phyloP scores from a whole-genome alignment of 2,329 filamentous ascomycete species.

The Aspergillus novofumigatus region DNA sequence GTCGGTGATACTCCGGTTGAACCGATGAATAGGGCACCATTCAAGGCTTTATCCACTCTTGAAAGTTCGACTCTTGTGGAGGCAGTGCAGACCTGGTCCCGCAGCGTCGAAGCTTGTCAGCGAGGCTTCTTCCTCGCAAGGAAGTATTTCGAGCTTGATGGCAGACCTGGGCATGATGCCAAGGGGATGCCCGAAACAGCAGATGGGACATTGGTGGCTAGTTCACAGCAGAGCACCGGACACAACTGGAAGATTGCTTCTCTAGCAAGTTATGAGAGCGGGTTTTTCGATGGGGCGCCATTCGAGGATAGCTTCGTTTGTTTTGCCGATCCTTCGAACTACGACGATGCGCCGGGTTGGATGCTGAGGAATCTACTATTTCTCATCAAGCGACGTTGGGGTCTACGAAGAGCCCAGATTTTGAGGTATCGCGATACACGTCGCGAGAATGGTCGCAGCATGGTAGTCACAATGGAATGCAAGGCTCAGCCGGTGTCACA shows the following conservation, averaged over 20 bases:
- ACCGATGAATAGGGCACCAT: not conserved
- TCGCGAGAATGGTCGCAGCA: slow-evolving; percentile 75
- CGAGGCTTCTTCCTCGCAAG: slow-evolving; percentile 96
- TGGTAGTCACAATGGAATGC: slow-evolving; percentile 64
- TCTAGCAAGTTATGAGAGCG: slow-evolving; percentile 73
- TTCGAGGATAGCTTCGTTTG: slow-evolving; percentile 76
- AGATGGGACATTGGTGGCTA: not conserved
- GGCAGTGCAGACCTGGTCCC: slow-evolving; percentile 80
- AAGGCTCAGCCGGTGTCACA: slow-evolving; percentile 27
- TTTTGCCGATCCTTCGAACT: slow-evolving; percentile 91
- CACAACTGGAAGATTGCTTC: slow-evolving; percentile 67
- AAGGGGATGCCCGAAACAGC: not conserved
- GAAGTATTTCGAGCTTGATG: slow-evolving; percentile 49
- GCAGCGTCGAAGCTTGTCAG: slow-evolving; percentile 74
- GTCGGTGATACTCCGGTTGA: slow-evolving; percentile 17
- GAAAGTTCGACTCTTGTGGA: slow-evolving; percentile 81
- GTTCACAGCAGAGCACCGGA: not conserved
- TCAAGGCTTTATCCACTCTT: slow-evolving; percentile 51
- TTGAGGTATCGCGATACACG: slow-evolving; percentile 83
- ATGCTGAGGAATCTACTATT: slow-evolving; percentile 85
- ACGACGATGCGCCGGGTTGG: slow-evolving; percentile 83
- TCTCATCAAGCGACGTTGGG: slow-evolving; percentile 77
- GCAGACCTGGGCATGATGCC: not conserved
- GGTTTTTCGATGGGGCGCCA: slow-evolving; percentile 73
- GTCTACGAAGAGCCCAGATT: slow-evolving; percentile 71